Base-by-base conservation (phyloP, 2,329 filamentous ascomycete genomes). In the Leptographium flavum region DNA sequence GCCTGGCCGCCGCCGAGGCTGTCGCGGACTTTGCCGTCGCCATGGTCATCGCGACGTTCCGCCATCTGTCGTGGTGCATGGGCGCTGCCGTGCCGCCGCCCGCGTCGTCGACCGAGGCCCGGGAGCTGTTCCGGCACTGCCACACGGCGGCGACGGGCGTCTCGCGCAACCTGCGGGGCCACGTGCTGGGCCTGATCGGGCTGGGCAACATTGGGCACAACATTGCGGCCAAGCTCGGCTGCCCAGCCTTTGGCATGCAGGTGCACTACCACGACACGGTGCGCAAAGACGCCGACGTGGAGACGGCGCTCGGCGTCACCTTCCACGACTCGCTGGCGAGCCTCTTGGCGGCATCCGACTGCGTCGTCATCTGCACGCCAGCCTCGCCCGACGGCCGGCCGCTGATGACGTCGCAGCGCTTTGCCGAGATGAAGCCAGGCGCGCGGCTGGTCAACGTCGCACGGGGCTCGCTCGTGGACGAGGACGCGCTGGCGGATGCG, bases 11-110 rank as follows among this genome's bases (percentile, higher is more conserved):
- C 31, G 79, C 79, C 7, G 82, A 87, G 55, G 76, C 81, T 5
- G 81, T 86, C 1, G 81, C 81, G 42, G 83, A 87, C 58, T 76
- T 83, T 49, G 76, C 79, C 15, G 68, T 84, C 35, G 79, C 77
- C 54, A 71, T 83, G 53, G 73, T 87, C 51, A 73, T 87, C 42
- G 72, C 74, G 9, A 78, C 74, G 8, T 87, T 84, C 63, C 76
- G 82, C 38, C 69, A 75, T 35, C 70, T 87, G 8, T 68, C 74
- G 1, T 84, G 79, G 74, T 50, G 48, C 31, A 70, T 74, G 39
- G 56, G 66, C 2, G 74, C 77, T 2, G 78, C 79, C 0, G 37
- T 40, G 3, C 27, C 51, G 2, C 77, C 79, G 0, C 31, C 39
- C 1, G 58, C 68, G 3, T 62, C 63, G 3, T 55, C 61, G 22